Evolutionary conservation across 495 filamentous ascomycete species (phyloP).

Genomic region (Pseudevernia furfuracea): DNA sequence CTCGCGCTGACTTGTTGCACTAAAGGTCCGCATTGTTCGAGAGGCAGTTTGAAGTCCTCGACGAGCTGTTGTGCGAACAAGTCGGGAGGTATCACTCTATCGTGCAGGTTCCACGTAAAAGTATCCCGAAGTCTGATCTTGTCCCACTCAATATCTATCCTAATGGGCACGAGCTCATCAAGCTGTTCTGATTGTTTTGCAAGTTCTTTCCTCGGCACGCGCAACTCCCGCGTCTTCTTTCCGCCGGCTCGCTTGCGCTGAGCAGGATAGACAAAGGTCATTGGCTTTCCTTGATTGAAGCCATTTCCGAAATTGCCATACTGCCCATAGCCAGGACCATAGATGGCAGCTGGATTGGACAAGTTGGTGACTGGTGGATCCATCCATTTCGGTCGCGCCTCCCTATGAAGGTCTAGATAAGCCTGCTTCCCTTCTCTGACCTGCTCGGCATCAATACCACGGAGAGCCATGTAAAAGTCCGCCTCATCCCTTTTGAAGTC

Average conservation of each 20-base stretch:
- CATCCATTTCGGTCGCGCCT: slow-evolving; percentile 15
- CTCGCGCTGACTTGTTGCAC: slow-evolving; percentile 70
- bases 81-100: slow-evolving; percentile 68
- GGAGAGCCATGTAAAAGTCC: slow-evolving; percentile 36
- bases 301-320: slow-evolving; percentile 73
- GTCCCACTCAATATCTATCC: slow-evolving; percentile 90
- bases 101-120: slow-evolving; percentile 97
- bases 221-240: slow-evolving; percentile 60
- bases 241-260: slow-evolving; percentile 66
- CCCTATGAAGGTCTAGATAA: slow-evolving; percentile 38
- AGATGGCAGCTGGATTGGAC: slow-evolving; percentile 52
- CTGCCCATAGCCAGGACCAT: slow-evolving; percentile 78
- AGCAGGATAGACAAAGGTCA: slow-evolving; percentile 63
- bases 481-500: slow-evolving; percentile 14
- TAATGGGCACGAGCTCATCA: slow-evolving; percentile 84
- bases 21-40: slow-evolving; percentile 54
- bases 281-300: slow-evolving; percentile 38
- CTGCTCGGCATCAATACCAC: slow-evolving; percentile 37
- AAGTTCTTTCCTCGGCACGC: slow-evolving; percentile 67
- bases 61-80: slow-evolving; percentile 81
- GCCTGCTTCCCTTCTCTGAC: slow-evolving; percentile 11
- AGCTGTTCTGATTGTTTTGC: slow-evolving; percentile 77
- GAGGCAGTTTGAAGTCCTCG: slow-evolving; percentile 79
- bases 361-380: slow-evolving; percentile 39
- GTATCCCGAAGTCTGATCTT: slow-evolving; percentile 94